Evolutionary conservation across 768 basidiomycete genomes (phyloP).

Genomic region (Lactifluus echinatus): DNA sequence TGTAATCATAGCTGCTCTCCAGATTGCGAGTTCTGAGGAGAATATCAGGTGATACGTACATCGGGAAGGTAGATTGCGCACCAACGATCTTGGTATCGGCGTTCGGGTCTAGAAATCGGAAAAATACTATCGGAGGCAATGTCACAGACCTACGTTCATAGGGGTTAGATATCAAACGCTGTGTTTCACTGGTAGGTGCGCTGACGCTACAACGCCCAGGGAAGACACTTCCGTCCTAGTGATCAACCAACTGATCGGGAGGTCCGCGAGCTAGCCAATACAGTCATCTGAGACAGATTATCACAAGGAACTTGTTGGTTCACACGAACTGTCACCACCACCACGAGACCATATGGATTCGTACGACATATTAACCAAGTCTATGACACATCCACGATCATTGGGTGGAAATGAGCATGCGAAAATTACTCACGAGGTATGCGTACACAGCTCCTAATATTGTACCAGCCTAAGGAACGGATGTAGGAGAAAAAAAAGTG

Average conservation of each 20-base stretch:
- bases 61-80: not conserved
- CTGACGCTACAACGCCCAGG: constrained; percentile 38
- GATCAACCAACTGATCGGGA: constrained; percentile 39
- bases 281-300: not conserved
- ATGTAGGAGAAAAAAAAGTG: not conserved
- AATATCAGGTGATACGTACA: not conserved
- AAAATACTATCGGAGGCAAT: constrained; percentile 35
- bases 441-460: constrained; percentile 27
- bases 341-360: constrained; percentile 37
- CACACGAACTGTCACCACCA: constrained; percentile 30
- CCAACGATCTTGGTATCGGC: constrained; percentile 1
- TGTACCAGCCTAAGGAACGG: constrained; percentile 25
- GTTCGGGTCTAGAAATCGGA: constrained; percentile 23
- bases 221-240: constrained; percentile 32
- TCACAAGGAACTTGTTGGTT: not conserved
- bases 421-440: constrained; percentile 27
- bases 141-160: constrained; percentile 31
- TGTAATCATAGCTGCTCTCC: constrained; percentile 35
- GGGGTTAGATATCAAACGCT: not conserved
- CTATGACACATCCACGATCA: constrained; percentile 21
- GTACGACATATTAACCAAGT: constrained; percentile 31
- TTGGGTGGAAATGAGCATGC: not conserved
- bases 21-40: constrained; percentile 31
- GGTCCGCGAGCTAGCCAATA: constrained; percentile 37
- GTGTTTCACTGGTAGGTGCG: not conserved